Percentiles rank a stretch among this genome's conserved stretches.
Conservation (phyloP, 192 early-diverging fungal genomes). For the Entomortierella chlamydospora region DNA sequence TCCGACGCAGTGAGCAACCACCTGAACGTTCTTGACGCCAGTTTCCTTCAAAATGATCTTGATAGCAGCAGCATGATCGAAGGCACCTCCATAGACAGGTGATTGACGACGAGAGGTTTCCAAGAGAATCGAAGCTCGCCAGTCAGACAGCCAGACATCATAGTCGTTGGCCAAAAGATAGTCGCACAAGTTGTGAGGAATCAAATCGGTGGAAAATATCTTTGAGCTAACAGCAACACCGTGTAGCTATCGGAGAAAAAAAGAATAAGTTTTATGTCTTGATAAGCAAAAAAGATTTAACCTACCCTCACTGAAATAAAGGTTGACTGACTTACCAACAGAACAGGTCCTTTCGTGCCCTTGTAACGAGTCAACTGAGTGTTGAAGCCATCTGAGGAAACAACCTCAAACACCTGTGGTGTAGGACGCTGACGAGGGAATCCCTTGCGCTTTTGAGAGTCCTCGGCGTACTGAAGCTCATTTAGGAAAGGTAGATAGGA, state of each 20-base stretch:
- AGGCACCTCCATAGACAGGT: conserved; percentile 27
- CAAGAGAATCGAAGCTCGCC: conserved; percentile 43
- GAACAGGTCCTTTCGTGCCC: conserved; percentile 57
- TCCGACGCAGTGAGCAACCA: conserved; percentile 59
- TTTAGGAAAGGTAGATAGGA: conserved; percentile 48
- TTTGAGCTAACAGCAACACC: conserved; percentile 53
- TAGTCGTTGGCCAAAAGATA: conserved; percentile 55
- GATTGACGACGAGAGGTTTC: conserved; percentile 39
- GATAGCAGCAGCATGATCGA: conserved; percentile 52
- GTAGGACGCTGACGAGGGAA: conserved; percentile 33
- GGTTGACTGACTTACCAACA: conserved; percentile 58
- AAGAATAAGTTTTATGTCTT: too few relatives aligned
- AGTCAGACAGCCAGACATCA: conserved; percentile 60
- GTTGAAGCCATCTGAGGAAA: conserved; percentile 49
- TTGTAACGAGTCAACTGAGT: conserved; percentile 44
- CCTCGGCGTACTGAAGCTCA: conserved; percentile 53
- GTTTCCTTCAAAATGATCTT: conserved; percentile 46
- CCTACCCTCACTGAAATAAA: too few relatives aligned
- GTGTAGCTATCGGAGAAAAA: conserved; percentile 39
- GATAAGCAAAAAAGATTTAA: too few relatives aligned
- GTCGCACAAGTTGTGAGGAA: conserved; percentile 54
- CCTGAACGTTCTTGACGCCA: conserved; percentile 52
- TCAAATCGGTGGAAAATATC: conserved; percentile 56
- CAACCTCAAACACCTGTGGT: conserved; percentile 28
- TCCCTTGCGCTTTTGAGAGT: conserved; percentile 32